Conservation (phyloP, 2,329 filamentous ascomycete species). For the Phoma sp. region DNA sequence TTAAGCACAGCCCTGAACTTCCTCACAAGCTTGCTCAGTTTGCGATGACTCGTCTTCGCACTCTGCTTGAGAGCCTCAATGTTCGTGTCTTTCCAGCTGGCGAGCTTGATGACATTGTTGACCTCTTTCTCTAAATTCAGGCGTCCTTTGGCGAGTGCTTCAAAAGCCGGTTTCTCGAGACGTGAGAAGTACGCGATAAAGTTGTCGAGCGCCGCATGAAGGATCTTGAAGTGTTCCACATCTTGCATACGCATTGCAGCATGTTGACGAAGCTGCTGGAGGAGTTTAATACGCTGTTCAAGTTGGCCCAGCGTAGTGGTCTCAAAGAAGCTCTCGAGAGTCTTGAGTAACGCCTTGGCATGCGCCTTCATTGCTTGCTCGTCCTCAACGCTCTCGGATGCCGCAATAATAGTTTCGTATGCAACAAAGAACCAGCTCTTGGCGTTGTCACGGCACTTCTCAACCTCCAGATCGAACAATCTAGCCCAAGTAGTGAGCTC, state of each 20-base stretch:
- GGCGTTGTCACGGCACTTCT: slow-evolving; percentile 78
- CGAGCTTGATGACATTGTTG: slow-evolving; percentile 89
- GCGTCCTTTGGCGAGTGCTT: slow-evolving; percentile 72
- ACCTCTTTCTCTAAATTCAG: slow-evolving; percentile 85
- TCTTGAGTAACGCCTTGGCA: slow-evolving; percentile 73
- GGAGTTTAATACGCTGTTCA: slow-evolving; percentile 72
- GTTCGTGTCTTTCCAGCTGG: slow-evolving; percentile 98
- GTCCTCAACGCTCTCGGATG: slow-evolving; percentile 70
- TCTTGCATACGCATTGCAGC: slow-evolving; percentile 68
- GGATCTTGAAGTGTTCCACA: slow-evolving; percentile 55
- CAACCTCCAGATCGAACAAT: slow-evolving; percentile 82
- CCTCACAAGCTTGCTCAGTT: slow-evolving; percentile 87
- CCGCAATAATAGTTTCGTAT: slow-evolving; percentile 85
- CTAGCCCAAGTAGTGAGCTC: slow-evolving; percentile 93
- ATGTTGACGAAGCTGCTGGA: slow-evolving; percentile 69
- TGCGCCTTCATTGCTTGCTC: slow-evolving; percentile 69
- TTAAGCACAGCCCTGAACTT: slow-evolving; percentile 85
- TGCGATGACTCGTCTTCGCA: slow-evolving; percentile 86
- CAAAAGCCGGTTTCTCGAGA: slow-evolving; percentile 71
- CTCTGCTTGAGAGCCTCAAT: slow-evolving; percentile 89
- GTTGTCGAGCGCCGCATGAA: slow-evolving; percentile 74
- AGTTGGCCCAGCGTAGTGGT: slow-evolving; percentile 85
- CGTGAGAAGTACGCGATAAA: slow-evolving; percentile 78
- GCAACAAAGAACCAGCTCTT: slow-evolving; percentile 96
- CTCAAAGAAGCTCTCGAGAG: slow-evolving; percentile 79